Evolutionary conservation across 305 asterid genomes (phyloP), one percentile per base, ranked within the genome.

Genomic region (Fraxinus baroniana): DNA sequence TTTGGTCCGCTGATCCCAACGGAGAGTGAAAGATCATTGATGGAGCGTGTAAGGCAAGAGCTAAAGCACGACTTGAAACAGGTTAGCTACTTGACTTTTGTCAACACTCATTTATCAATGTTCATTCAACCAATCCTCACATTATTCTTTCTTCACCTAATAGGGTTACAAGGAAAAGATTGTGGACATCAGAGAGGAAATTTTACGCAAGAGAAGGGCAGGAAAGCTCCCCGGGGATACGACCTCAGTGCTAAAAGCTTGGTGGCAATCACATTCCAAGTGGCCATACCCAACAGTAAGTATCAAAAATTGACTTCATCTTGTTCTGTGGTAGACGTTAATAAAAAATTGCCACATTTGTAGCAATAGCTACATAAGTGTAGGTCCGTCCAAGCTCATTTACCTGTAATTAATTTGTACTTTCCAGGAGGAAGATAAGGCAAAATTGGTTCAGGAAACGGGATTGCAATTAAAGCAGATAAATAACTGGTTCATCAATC

Each of bases 31-130:
- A 85, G 91, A 80, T 88, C 94, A n/a, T 74, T 91, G 84, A 89
- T 91, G 93, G 94, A 91, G 87, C 91, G 94, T 52, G 94, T 91
- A 66, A 89, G 93, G 87, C 94, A 88, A 80, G 94, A 91, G 90
- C 88, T 91, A 32, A 91, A 91, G 82, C 89, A 88, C 33, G 94
- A 91, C 72, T 46, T 91, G 15, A 91, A 89, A 80, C 90, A 90
- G 83, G 92, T 90, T 80, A 70, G 1, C 2, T 10, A 5, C 76
- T 32, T 10, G 12, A 70, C 6, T 28, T 26, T 49, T 76, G 22
- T n/a, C 46, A 30, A 20, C 35, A 71, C 10, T 15, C 44, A 46
- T 49, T 74, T 73, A 52, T 80, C 74, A 9, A 72, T 7, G 7
- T 72, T 28, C 66, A 15, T 73, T 71, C 3, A 35, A 78, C 37